Conservation (phyloP, 1,139 yeast species). For the Candida sp. region DNA sequence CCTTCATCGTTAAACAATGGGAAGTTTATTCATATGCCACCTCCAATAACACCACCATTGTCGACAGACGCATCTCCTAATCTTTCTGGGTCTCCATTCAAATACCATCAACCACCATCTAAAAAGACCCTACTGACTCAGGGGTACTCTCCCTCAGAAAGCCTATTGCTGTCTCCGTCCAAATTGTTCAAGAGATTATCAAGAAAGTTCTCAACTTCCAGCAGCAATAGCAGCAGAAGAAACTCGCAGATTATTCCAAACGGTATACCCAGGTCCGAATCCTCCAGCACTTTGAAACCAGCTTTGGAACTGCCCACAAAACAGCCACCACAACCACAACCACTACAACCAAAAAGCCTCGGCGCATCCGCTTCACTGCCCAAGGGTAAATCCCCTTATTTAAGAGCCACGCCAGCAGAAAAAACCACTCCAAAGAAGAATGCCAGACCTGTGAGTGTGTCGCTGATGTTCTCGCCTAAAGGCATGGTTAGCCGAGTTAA, state of each 20-base stretch:
- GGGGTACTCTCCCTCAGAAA: not conserved
- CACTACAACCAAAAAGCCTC: not conserved
- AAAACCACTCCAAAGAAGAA: not conserved
- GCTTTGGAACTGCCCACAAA: not conserved
- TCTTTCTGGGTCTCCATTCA: not conserved
- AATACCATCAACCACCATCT: conserved; percentile 3
- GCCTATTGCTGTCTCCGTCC: conserved; percentile 9
- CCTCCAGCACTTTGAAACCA: not conserved
- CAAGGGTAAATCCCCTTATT: conserved; percentile 1
- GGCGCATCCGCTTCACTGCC: not conserved
- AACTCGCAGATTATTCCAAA: not conserved
- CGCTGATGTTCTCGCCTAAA: conserved; percentile 1
- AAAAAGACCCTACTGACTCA: not conserved
- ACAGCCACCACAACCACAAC: conserved; percentile 1
- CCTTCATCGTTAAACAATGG: conserved; percentile 13
- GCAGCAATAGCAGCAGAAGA: not conserved
- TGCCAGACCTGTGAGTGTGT: not conserved
- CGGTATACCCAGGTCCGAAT: not conserved
- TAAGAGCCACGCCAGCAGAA: not conserved
- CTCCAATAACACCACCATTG: not conserved
- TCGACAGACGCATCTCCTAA: not conserved
- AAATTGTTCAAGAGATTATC: conserved; percentile 12
- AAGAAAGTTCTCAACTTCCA: conserved; percentile 4
- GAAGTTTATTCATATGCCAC: conserved; percentile 1
- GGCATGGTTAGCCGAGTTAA: not conserved